Conservation (phyloP, 176 grass and related monocot genomes). For the Typha latifolia region DNA sequence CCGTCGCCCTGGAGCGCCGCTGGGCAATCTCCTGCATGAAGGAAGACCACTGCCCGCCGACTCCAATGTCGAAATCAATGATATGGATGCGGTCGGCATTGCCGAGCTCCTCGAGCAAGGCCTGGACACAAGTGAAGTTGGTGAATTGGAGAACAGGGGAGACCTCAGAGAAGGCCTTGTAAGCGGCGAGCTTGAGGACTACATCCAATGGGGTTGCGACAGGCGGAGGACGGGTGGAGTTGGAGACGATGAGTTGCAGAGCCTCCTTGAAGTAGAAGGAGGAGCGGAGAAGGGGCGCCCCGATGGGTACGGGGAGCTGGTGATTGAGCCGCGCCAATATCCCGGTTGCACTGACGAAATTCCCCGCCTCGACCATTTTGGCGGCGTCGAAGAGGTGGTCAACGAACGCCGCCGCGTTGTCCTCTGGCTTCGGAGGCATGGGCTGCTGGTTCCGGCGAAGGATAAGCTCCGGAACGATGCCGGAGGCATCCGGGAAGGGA, state of each 20-base stretch:
- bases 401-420: slow-evolving; percentile 35
- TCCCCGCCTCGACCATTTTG: slow-evolving; percentile 64
- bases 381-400: slow-evolving; percentile 61
- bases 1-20: slow-evolving; percentile 15
- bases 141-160: slow-evolving; percentile 50
- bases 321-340: slow-evolving; percentile 99
- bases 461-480: slow-evolving; percentile 30
- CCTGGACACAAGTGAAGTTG: slow-evolving; percentile 43
- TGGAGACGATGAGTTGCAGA: slow-evolving; percentile 22
- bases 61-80: slow-evolving; percentile 39
- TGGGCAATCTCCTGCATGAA: slow-evolving; percentile 61
- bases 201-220: slow-evolving; percentile 35
- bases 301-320: neutral
- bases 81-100: slow-evolving; percentile 29
- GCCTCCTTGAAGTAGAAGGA: slow-evolving; percentile 31
- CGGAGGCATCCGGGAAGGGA: neutral
- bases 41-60: slow-evolving; percentile 44
- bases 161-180: slow-evolving; percentile 49
- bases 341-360: slow-evolving; percentile 61
- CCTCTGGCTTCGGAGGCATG: slow-evolving; percentile 11
- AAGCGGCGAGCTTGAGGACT: slow-evolving; percentile 43
- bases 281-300: slow-evolving; percentile 39
- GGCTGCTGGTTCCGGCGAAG: slow-evolving; percentile 29
- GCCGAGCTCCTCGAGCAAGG: slow-evolving; percentile 40
- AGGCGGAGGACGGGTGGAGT: neutral